A percentile compares a stretch with the other conserved stretches of the same genome.
These are phyloP conservation scores for Pascua guehoae DNA, from an alignment of 1,284 basidiomycete species.

Conservation along the genomic window DNA sequence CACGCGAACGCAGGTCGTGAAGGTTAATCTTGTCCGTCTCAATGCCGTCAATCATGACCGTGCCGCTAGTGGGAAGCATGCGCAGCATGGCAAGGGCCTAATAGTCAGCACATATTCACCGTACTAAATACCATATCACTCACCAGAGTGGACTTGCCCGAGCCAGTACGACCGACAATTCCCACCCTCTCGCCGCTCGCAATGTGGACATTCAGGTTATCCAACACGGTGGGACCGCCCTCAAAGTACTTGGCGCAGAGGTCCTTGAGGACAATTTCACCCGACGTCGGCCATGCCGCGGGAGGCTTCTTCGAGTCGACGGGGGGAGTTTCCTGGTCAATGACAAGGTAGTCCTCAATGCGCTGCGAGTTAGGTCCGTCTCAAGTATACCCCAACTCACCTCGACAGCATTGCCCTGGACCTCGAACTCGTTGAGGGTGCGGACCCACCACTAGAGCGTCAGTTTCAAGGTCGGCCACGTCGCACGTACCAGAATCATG, in stretches of 20 bases:
- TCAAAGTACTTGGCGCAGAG: constrained; percentile 47
- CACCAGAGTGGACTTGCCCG: constrained; percentile 60
- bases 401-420: constrained; percentile 57
- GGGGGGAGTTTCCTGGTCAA: constrained; percentile 65
- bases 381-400: no score
- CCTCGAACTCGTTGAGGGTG: constrained; percentile 50
- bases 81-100: constrained; percentile 47
- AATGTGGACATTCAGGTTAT: constrained; percentile 58
- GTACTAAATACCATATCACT: constrained; percentile 6
- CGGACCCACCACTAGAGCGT: constrained; percentile 27
- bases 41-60: constrained; percentile 50
- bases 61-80: constrained; percentile 59
- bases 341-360: constrained; percentile 65
- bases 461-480: no score
- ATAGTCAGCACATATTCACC: background rate
- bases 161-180: constrained; percentile 67
- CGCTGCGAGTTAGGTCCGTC: constrained; percentile 39
- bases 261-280: constrained; percentile 61
- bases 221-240: constrained; percentile 55
- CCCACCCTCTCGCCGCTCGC: constrained; percentile 62
- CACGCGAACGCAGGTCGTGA: constrained; percentile 55
- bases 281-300: constrained; percentile 73
- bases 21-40: constrained; percentile 58
- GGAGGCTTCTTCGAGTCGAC: constrained; percentile 59
- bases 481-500: constrained; percentile 27